Conservation (phyloP, 2,329 filamentous ascomycete species). For the Claviceps monticola region DNA sequence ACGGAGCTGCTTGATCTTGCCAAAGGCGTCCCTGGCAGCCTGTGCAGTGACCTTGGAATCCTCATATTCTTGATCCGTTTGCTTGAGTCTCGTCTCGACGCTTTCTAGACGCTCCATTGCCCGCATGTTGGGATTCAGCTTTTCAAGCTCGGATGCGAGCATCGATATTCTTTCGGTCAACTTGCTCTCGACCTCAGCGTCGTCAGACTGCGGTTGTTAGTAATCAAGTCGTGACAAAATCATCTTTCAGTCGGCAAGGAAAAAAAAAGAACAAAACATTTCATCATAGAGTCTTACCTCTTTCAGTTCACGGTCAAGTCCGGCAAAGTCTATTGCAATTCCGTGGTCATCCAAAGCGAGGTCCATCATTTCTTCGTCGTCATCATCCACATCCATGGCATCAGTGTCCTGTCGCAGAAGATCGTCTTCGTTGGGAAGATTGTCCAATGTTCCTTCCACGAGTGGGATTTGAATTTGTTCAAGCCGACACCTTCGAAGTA, state of each 20-base stretch:
- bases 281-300: slow-evolving; percentile 37
- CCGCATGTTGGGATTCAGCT: slow-evolving; percentile 93
- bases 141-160: slow-evolving; percentile 70
- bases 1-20: slow-evolving; percentile 65
- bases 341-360: slow-evolving; percentile 75
- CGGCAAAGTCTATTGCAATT: slow-evolving; percentile 76
- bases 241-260: neutral
- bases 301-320: slow-evolving; percentile 69
- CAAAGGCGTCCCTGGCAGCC: slow-evolving; percentile 69
- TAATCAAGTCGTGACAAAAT: neutral
- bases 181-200: slow-evolving; percentile 57
- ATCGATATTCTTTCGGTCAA: slow-evolving; percentile 65
- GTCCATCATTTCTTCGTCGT: slow-evolving; percentile 44
- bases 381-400: slow-evolving; percentile 79
- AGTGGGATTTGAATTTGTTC: slow-evolving; percentile 86
- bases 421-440: slow-evolving; percentile 75
- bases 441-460: slow-evolving; percentile 61
- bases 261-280: too few relatives aligned
- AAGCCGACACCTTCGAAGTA: slow-evolving; percentile 80
- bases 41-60: slow-evolving; percentile 63
- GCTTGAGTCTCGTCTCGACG: slow-evolving; percentile 68
- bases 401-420: slow-evolving; percentile 66
- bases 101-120: slow-evolving; percentile 82
- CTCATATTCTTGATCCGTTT: slow-evolving; percentile 81
- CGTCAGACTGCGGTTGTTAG: slow-evolving; percentile 49